phyloP scores from a whole-genome alignment of 75 land plant genomes.

The Adiantum capillusveneris region DNA sequence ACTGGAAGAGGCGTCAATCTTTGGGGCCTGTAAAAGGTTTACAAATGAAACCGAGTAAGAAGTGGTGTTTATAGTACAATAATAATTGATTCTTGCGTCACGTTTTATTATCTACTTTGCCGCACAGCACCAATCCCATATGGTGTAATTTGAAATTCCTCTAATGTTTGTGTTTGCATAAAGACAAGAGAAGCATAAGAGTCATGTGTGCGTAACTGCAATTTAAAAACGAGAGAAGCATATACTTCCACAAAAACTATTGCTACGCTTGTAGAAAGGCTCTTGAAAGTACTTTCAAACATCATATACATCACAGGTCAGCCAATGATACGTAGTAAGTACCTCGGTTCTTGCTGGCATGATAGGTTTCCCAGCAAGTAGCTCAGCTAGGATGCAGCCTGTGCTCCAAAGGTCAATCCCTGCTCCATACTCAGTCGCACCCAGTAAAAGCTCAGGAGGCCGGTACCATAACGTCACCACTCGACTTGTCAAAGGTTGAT shows the following conservation, averaged over 20 bases:
- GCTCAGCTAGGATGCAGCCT: slow-evolving; percentile 76
- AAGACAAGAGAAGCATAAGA: too few relatives aligned
- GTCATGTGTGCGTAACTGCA: too few relatives aligned
- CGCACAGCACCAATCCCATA: too few relatives aligned
- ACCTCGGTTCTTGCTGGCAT: slow-evolving; percentile 89
- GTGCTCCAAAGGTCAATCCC: slow-evolving; percentile 83
- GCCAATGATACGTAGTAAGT: neutral
- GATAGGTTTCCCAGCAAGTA: slow-evolving; percentile 73
- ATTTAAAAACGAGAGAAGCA: too few relatives aligned
- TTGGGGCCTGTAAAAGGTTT: too few relatives aligned
- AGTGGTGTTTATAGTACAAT: too few relatives aligned
- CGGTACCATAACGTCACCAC: slow-evolving; percentile 88
- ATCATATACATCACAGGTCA: neutral
- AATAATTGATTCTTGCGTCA: too few relatives aligned
- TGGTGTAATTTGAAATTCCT: neutral
- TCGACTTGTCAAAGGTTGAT: slow-evolving; percentile 70
- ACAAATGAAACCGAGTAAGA: too few relatives aligned
- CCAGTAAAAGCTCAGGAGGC: slow-evolving; percentile 76
- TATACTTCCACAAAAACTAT: too few relatives aligned
- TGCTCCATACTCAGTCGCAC: slow-evolving; percentile 69
- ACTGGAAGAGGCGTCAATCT: too few relatives aligned
- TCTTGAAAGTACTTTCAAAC: neutral
- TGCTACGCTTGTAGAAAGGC: neutral
- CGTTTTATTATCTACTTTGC: too few relatives aligned
- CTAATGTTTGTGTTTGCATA: too few relatives aligned